phyloP scores from a whole-genome alignment of 148 eudicot genomes.

The Fallopia convolvulus region DNA sequence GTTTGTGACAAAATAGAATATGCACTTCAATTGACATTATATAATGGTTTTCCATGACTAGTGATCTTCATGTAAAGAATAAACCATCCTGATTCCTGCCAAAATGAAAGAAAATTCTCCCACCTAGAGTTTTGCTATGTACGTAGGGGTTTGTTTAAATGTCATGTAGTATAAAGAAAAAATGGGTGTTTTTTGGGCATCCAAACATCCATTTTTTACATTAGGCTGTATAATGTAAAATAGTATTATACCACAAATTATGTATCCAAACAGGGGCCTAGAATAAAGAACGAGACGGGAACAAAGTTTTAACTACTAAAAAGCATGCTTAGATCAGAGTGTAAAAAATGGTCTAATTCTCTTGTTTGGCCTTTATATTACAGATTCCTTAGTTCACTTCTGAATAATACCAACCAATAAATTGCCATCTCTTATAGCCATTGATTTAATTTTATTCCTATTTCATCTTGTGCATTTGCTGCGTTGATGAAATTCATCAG shows the following conservation, averaged over 20 bases:
- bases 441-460: not conserved
- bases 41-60: not conserved
- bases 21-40: not conserved
- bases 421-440: not conserved
- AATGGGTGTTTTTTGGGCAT: too few relatives aligned
- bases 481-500: conserved; percentile 19
- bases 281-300: not conserved
- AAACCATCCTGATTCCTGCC: not conserved
- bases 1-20: not conserved
- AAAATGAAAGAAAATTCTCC: not conserved
- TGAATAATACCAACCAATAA: not conserved
- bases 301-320: too few relatives aligned
- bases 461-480: not conserved
- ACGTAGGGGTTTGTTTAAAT: too few relatives aligned
- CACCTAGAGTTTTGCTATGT: not conserved
- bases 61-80: not conserved
- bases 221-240: too few relatives aligned
- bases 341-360: too few relatives aligned
- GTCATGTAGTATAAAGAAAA: too few relatives aligned
- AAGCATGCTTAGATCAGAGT: too few relatives aligned
- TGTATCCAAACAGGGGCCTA: too few relatives aligned
- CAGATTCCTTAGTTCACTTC: too few relatives aligned
- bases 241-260: too few relatives aligned
- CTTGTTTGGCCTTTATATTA: not conserved
- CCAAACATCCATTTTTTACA: too few relatives aligned